These are phyloP conservation scores for Juglanconis oblonga DNA, from an alignment of 2,329 filamentous ascomycete species.

Conservation along the genomic window DNA sequence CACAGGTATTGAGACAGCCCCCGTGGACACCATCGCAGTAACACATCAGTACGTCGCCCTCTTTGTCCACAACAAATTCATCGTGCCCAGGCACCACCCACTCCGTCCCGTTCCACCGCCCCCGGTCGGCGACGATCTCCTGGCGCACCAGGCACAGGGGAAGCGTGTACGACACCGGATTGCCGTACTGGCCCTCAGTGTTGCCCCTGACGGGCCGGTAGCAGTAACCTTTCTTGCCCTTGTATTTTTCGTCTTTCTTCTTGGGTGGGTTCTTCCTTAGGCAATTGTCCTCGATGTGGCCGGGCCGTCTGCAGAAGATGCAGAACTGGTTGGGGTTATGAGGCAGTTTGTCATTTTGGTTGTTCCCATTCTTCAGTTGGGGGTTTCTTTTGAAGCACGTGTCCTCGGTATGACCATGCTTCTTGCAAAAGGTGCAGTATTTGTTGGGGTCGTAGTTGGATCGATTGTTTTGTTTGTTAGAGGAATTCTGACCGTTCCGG, in stretches of 20 bases:
- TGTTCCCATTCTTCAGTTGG: not conserved
- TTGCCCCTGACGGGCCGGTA: not conserved
- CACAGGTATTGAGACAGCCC: not conserved
- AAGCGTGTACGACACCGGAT: not conserved
- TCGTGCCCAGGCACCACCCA: not conserved
- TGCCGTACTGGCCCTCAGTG: not conserved
- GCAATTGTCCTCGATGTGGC: not conserved
- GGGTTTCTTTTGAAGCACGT: not conserved
- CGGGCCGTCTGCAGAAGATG: not conserved
- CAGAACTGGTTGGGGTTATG: not conserved
- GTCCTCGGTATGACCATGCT: not conserved
- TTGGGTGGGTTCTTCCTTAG: not conserved
- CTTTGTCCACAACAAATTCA: not conserved
- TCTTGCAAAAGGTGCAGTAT: not conserved
- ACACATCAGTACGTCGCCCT: conserved; percentile 3
- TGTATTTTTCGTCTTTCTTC: not conserved
- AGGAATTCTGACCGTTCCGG: no score
- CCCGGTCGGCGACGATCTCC: not conserved
- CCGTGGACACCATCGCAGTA: not conserved
- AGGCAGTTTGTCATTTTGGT: not conserved
- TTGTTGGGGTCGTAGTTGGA: no score
- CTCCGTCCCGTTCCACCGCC: not conserved
- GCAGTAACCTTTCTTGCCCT: not conserved
- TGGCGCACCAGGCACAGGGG: not conserved
- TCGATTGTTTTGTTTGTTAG: no score